These are phyloP conservation scores for Yamadazyma conglobata DNA, from an alignment of 1,139 yeast genomes.

Conservation along the genomic window DNA sequence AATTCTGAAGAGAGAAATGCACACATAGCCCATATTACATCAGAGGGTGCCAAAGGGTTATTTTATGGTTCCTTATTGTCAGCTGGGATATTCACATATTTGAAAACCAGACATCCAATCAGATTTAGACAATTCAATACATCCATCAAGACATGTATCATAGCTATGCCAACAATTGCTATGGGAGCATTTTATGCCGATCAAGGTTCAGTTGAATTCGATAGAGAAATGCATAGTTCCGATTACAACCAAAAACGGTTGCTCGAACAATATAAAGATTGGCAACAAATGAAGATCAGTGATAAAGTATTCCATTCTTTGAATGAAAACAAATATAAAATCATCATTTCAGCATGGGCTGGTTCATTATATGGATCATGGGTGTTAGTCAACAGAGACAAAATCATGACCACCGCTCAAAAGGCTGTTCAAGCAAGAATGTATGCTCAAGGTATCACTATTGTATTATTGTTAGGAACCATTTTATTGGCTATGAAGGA, in stretches of 20 bases:
- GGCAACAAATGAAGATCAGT: slow-evolving; percentile 43
- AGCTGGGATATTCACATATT: slow-evolving; percentile 30
- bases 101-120: slow-evolving; percentile 33
- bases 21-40: slow-evolving; percentile 32
- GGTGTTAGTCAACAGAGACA: slow-evolving; percentile 71
- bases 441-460: slow-evolving; percentile 85
- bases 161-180: slow-evolving; percentile 42
- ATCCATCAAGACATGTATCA: slow-evolving; percentile 37
- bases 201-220: slow-evolving; percentile 49
- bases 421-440: slow-evolving; percentile 92
- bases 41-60: slow-evolving; percentile 42
- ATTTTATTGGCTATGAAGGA: slow-evolving; percentile 63
- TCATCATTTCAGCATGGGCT: slow-evolving; percentile 82
- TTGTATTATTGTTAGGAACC: slow-evolving; percentile 59
- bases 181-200: slow-evolving; percentile 44
- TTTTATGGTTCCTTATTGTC: slow-evolving; percentile 36
- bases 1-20: slow-evolving; percentile 41
- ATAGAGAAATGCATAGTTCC: slow-evolving; percentile 36
- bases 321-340: slow-evolving; percentile 65
- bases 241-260: slow-evolving; percentile 28
- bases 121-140: slow-evolving; percentile 36
- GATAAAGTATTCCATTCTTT: slow-evolving; percentile 48
- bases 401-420: slow-evolving; percentile 73
- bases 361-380: slow-evolving; percentile 83
- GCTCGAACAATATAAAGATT: slow-evolving; percentile 47